phyloP scores from a whole-genome alignment of 2,329 filamentous ascomycete species.

The Alternaria sp. region DNA sequence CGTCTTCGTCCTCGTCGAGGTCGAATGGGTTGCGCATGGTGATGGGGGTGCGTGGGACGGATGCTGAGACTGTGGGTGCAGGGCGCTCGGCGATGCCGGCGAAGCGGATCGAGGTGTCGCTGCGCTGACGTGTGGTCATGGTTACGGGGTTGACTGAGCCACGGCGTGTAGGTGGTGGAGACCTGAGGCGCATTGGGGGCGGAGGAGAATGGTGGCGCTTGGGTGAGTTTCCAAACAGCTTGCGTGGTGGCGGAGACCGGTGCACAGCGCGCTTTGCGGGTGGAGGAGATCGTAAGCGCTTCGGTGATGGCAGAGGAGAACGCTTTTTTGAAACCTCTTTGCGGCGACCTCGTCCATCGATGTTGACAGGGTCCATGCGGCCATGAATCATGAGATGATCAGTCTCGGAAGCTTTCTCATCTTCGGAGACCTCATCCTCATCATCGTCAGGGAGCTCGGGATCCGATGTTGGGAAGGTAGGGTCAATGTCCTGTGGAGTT shows the following conservation, averaged over 20 bases:
- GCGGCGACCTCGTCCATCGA: conserved; percentile 51
- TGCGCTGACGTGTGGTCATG: conserved; percentile 44
- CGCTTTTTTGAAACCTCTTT: conserved; percentile 41
- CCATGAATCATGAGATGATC: conserved; percentile 73
- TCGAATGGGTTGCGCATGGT: conserved; percentile 32
- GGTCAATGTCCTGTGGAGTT: conserved; percentile 90
- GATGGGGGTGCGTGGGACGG: conserved; percentile 79
- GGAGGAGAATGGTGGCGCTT: conserved; percentile 60
- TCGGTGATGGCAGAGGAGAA: conserved; percentile 65
- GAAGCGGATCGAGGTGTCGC: conserved; percentile 54
- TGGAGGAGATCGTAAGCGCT: conserved; percentile 64
- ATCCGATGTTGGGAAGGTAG: conserved; percentile 94
- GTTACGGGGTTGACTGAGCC: conserved; percentile 47
- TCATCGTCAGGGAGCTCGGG: conserved; percentile 83
- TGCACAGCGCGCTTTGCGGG: conserved; percentile 45
- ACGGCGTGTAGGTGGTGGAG: conserved; percentile 69
- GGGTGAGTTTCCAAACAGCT: conserved; percentile 74
- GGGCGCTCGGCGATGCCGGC: conserved; percentile 67
- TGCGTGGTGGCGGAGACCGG: conserved; percentile 54
- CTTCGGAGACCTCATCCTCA: conserved; percentile 56
- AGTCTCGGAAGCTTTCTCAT: conserved; percentile 58
- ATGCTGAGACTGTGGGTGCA: conserved; percentile 78
- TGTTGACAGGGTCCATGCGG: conserved; percentile 71
- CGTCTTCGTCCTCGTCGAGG: conserved; percentile 50
- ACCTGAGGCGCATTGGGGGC: conserved; percentile 57